These are phyloP conservation scores for Macadamia integrifolia DNA, from an alignment of 164 flowering plant genomes.

Conservation along the genomic window DNA sequence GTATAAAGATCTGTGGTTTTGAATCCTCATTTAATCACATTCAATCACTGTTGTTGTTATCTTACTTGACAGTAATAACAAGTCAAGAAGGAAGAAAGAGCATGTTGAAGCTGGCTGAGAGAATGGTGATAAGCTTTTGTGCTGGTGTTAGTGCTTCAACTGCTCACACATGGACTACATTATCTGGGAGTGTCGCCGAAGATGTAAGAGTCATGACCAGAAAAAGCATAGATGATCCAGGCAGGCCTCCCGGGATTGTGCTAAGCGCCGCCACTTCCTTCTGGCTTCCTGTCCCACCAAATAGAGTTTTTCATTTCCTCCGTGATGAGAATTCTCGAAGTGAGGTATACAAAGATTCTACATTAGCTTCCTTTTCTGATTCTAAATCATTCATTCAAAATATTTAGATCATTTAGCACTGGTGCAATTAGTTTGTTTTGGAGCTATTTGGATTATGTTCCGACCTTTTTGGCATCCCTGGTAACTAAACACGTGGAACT, in stretches of 20 bases:
- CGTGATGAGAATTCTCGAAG: conserved; percentile 66
- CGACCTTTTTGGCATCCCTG: too few relatives aligned
- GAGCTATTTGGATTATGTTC: too few relatives aligned
- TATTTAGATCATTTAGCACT: too few relatives aligned
- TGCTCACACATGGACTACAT: conserved; percentile 76
- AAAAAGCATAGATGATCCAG: conserved; percentile 81
- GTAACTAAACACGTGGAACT: too few relatives aligned
- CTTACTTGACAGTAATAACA: conserved; percentile 43
- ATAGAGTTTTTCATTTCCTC: conserved; percentile 70
- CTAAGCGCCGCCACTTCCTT: conserved; percentile 86
- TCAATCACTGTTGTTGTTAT: too few relatives aligned
- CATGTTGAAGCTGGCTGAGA: conserved; percentile 82
- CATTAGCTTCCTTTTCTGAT: not conserved
- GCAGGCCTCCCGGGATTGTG: conserved; percentile 91
- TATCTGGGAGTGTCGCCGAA: conserved; percentile 68
- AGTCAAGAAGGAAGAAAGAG: conserved; percentile 77
- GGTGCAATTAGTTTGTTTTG: too few relatives aligned
- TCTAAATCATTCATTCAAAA: too few relatives aligned
- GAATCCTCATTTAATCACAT: too few relatives aligned
- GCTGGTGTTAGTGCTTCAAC: conserved; percentile 83
- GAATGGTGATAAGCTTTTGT: conserved; percentile 81
- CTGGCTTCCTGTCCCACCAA: conserved; percentile 81
- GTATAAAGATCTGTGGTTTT: too few relatives aligned
- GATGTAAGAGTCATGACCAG: conserved; percentile 88
- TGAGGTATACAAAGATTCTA: conserved; percentile 37